Evolutionary conservation across 2,329 filamentous ascomycete species (phyloP).

Genomic region (Nigrospora oryzae): DNA sequence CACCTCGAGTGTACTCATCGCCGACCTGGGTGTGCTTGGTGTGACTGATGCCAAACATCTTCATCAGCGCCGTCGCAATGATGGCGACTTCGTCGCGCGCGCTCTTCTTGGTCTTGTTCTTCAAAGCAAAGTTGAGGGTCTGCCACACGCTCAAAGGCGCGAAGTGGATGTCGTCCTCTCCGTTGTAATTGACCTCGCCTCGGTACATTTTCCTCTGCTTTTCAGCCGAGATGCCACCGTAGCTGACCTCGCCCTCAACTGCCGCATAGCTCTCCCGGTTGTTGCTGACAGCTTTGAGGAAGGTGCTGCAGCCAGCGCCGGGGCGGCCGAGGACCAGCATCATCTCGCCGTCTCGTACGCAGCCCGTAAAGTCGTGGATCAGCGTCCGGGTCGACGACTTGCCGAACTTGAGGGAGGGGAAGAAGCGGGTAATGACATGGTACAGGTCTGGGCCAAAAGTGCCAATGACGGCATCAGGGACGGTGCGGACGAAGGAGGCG

Average conservation of each 20-base stretch:
- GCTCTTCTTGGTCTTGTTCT: slow-evolving; percentile 66
- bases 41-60: slow-evolving; percentile 72
- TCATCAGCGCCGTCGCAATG: slow-evolving; percentile 61
- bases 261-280: slow-evolving; percentile 55
- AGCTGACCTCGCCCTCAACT: slow-evolving; percentile 62
- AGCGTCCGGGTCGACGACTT: slow-evolving; percentile 27
- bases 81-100: slow-evolving; percentile 55
- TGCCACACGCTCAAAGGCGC: slow-evolving; percentile 69
- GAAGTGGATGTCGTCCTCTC: slow-evolving; percentile 70
- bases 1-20: slow-evolving; percentile 62
- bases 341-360: slow-evolving; percentile 62
- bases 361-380: slow-evolving; percentile 59
- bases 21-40: slow-evolving; percentile 69
- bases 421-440: slow-evolving; percentile 38
- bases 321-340: slow-evolving; percentile 61
- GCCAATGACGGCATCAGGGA: slow-evolving; percentile 66
- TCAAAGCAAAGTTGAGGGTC: slow-evolving; percentile 65
- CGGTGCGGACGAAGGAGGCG: slow-evolving; percentile 60
- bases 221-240: slow-evolving; percentile 61
- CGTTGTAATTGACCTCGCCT: slow-evolving; percentile 72
- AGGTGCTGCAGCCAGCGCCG: slow-evolving; percentile 68
- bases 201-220: slow-evolving; percentile 62
- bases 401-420: slow-evolving; percentile 21
- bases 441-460: slow-evolving; percentile 79
- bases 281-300: slow-evolving; percentile 69